Evolutionary conservation across 768 basidiomycete genomes (phyloP), one percentile per base, ranked within the genome.

Genomic region (Tricholoma sp.): DNA sequence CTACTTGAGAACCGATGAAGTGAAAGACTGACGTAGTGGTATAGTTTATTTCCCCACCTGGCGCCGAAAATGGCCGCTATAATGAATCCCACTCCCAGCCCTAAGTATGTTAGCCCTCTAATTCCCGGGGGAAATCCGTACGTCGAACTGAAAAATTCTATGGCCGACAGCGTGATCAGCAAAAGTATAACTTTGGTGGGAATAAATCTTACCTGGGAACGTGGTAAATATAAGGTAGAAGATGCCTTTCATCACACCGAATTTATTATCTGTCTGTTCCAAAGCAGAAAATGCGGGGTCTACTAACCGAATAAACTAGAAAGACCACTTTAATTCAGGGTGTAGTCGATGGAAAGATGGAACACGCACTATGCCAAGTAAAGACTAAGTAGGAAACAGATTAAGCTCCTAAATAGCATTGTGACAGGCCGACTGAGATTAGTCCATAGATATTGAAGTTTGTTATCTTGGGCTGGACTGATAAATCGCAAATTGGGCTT

Each of bases 161-260:
- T 7, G 51, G 34, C 14, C 47, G 19, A 32, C 31, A 19, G 55
- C 45, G 55, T 31, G 45, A 27, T 24, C 22, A 9, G 22, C 24
- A 32, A 11, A 9, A 22, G 12, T 10, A 51, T n/a, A 35, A 35
- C 34, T 39, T 1, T 27, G 37, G 18, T 39, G 7, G 43, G 41
- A 11, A 7, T 43, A 27, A 6, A 27, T 21, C 76, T 18, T 66
- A 82, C 84, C 63, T 1, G 85, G 79, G 69, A 89, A 88, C 2
- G 88, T 88, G 1, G 85, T 71, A 61, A 86, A 85, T 78, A 86
- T 83, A 46, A 90, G 73, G 72, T 88, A 90, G 68, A 83, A 88
- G 57, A 87, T 85, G 19, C 85, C 72, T n/a, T n/a, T 66, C 41
- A 18, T 22, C 45, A 12, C 12, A 45, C 21, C 7, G 22, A n/a